phyloP scores from a whole-genome alignment of 139 green algal genomes.

The Nannochloris sp. region DNA sequence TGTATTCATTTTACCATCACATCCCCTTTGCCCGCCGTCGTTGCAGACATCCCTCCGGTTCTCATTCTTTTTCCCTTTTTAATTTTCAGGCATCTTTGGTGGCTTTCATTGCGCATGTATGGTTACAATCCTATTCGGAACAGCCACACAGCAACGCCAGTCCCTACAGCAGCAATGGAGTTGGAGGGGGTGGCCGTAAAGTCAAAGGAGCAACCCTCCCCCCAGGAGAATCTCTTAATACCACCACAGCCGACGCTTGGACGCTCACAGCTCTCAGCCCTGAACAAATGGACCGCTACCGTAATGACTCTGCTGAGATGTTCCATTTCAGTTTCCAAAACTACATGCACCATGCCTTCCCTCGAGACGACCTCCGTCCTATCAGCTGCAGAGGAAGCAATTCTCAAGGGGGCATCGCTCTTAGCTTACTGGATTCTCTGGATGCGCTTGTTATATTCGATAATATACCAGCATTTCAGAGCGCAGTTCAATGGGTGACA shows the following conservation, averaged over 20 bases:
- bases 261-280: too few relatives aligned
- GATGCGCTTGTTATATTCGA: conserved; percentile 65
- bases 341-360: conserved; percentile 73
- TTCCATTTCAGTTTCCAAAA: conserved; percentile 55
- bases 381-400: conserved; percentile 63
- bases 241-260: too few relatives aligned
- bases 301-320: conserved; percentile 55
- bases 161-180: too few relatives aligned
- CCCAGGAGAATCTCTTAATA: too few relatives aligned
- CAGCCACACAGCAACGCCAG: too few relatives aligned
- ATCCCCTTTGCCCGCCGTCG: not conserved
- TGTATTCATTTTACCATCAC: not conserved
- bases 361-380: conserved; percentile 74
- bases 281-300: too few relatives aligned
- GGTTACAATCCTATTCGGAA: too few relatives aligned
- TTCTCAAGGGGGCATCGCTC: conserved; percentile 71
- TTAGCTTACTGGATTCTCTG: conserved; percentile 79
- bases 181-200: too few relatives aligned
- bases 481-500: conserved; percentile 40
- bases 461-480: conserved; percentile 20
- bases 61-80: not conserved
- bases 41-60: not conserved
- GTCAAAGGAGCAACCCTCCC: too few relatives aligned
- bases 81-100: not conserved
- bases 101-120: not conserved